Percentiles rank a stretch among this genome's conserved stretches.
phyloP scores from a whole-genome alignment of 2,329 filamentous ascomycete species.

The Epichloe elymi region DNA sequence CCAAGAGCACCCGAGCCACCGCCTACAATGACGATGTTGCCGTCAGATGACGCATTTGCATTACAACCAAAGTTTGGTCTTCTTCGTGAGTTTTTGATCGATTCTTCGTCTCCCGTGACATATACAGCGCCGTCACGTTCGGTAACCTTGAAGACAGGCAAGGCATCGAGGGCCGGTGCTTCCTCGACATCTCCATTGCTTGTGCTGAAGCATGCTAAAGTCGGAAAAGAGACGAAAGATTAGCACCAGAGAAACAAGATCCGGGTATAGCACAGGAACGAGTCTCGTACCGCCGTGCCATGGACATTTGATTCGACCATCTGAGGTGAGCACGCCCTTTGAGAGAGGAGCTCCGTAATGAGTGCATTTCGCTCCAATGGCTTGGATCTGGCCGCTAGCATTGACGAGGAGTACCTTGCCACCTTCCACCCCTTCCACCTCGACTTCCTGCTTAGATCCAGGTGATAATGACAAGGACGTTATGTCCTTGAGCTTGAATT shows the following conservation, averaged over 20 bases:
- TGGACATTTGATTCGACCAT: constrained; percentile 78
- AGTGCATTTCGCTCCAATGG: constrained; percentile 70
- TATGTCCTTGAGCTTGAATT: constrained; percentile 65
- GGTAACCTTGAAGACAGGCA: constrained; percentile 67
- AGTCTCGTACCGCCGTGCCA: constrained; percentile 77
- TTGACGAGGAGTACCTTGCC: constrained; percentile 83
- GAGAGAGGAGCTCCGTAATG: constrained; percentile 87
- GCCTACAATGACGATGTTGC: constrained; percentile 70
- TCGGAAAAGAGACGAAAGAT: not conserved
- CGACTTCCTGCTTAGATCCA: constrained; percentile 75
- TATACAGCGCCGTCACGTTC: constrained; percentile 77
- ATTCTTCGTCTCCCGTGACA: constrained; percentile 64
- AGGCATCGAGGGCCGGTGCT: constrained; percentile 76
- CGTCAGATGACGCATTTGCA: constrained; percentile 23
- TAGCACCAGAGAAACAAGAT: not conserved
- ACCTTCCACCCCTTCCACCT: constrained; percentile 77
- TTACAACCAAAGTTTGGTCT: constrained; percentile 62
- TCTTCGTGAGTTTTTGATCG: constrained; percentile 64
- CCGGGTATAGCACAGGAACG: not conserved
- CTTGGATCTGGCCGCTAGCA: constrained; percentile 61
- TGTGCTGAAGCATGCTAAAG: constrained; percentile 77
- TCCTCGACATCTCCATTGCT: constrained; percentile 88
- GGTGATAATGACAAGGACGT: constrained; percentile 60
- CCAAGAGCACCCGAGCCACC: constrained; percentile 78
- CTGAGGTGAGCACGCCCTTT: constrained; percentile 70